phyloP scores from a whole-genome alignment of 495 filamentous ascomycete species.

The Trichoderma virens region DNA sequence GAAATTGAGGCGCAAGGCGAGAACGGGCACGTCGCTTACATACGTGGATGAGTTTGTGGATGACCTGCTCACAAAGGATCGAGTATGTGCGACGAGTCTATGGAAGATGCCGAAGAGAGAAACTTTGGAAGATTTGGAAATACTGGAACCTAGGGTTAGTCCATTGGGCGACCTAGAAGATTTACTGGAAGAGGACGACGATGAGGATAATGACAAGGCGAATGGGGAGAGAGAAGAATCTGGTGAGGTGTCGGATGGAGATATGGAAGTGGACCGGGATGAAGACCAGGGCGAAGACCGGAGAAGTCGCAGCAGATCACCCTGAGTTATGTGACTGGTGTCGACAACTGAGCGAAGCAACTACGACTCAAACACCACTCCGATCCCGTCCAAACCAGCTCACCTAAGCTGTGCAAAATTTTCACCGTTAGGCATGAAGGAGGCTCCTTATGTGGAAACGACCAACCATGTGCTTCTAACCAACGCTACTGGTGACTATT shows the following conservation, averaged over 20 bases:
- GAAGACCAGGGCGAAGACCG: neutral
- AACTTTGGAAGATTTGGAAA: constrained; percentile 80
- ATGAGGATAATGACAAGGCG: constrained; percentile 22
- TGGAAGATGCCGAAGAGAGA: constrained; percentile 83
- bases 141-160: constrained; percentile 80
- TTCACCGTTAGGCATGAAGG: too few species aligned
- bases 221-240: constrained; percentile 23
- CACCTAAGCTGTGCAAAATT: too few species aligned
- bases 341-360: neutral
- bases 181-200: constrained; percentile 58
- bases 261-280: constrained; percentile 31
- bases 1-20: constrained; percentile 69
- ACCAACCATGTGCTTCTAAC: too few species aligned
- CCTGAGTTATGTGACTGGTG: neutral
- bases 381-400: neutral
- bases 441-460: too few species aligned
- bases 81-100: constrained; percentile 84
- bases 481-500: too few species aligned
- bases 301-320: constrained; percentile 10
- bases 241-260: constrained; percentile 17
- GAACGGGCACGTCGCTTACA: constrained; percentile 64
- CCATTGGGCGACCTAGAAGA: constrained; percentile 81
- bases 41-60: constrained; percentile 93
- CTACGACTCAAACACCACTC: neutral
- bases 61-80: constrained; percentile 79